Percentiles rank a stretch among this genome's conserved stretches.
Evolutionary conservation across 2,329 filamentous ascomycete species (phyloP).

Genomic region (Penicillium italicum): DNA sequence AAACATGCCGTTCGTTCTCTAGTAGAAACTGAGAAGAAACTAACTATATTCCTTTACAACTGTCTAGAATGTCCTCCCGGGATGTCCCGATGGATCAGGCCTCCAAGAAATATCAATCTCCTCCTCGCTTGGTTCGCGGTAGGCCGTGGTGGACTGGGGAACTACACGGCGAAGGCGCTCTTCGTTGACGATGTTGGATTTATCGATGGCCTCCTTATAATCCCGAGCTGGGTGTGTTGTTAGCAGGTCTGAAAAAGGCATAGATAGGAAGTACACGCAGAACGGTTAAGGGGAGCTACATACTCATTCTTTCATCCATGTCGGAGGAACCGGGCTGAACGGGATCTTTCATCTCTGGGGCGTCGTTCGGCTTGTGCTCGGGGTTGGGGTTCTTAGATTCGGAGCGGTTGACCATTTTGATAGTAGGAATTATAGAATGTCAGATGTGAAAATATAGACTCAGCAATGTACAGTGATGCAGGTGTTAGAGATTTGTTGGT

Average conservation of each 20-base stretch:
- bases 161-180: conserved; percentile 15
- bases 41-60: neutral
- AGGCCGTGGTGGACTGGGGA: conserved; percentile 12
- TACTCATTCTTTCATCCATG: conserved; percentile 6
- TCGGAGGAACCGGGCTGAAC: neutral
- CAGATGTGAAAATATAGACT: neutral
- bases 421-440: neutral
- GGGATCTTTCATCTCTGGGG: neutral
- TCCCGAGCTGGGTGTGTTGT: conserved; percentile 8
- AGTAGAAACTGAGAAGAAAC: too few relatives aligned
- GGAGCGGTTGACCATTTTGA: neutral
- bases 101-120: conserved; percentile 7
- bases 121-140: conserved; percentile 19
- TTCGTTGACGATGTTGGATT: conserved; percentile 14
- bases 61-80: neutral
- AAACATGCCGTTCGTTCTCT: neutral
- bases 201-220: conserved; percentile 17
- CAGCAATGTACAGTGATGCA: neutral
- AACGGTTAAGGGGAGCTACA: neutral
- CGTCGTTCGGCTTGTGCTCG: neutral
- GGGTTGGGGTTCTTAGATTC: neutral
- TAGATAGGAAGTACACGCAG: neutral
- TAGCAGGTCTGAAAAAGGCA: neutral
- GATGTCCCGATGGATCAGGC: conserved; percentile 6
- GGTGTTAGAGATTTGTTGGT: neutral